Base-by-base conservation (phyloP, 305 asterid genomes). In the Petunia hybrid region DNA sequence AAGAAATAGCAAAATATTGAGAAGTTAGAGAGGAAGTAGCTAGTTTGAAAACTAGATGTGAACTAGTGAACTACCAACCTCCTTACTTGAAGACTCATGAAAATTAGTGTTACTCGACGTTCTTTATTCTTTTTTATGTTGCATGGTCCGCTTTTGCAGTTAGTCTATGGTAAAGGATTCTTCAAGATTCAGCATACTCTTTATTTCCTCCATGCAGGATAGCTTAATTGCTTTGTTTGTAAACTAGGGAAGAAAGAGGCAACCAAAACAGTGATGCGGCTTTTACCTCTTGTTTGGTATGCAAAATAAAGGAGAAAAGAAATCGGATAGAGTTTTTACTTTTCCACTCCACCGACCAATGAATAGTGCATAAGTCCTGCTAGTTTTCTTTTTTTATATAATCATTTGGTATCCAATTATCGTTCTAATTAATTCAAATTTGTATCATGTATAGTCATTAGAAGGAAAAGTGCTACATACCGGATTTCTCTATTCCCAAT, bases 171-270 rank as follows among this genome's bases (percentile, higher is more conserved):
- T 73, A 36, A 45, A 73, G 62, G 78, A 48, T 35, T 48, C 78
- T 43, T 73, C 62, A 73, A 73, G 78, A 73, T 73, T 73, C 78
- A 73, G 62, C 62, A 73, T 73, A 73, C 78, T 73, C 5, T 73
- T 73, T 16, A 73, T 73, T 71, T 48, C 62, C 48, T 48, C 62
- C 36, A 35, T 73, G 78, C 78, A 48, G 5, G n/a, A 35, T 36
- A 53, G 12, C 78, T 12, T 73, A 0, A 73, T 73, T 48, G 62
- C 78, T 51, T 71, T 31, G 6, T 70, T 31, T 46, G 43, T 10
- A 70, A 70, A 46, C 61, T 46, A 42, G 3, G 43, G 40, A 42
- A 2, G 2, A 4, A 9, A 63, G 40, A 61, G 13, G 16, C 4
- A 9, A 36, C 42, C 43, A 63, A 0, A 61, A 35, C 12, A 6